phyloP scores from a whole-genome alignment of 176 grass and related monocot species.

The Bolboschoenus planiculmis region DNA sequence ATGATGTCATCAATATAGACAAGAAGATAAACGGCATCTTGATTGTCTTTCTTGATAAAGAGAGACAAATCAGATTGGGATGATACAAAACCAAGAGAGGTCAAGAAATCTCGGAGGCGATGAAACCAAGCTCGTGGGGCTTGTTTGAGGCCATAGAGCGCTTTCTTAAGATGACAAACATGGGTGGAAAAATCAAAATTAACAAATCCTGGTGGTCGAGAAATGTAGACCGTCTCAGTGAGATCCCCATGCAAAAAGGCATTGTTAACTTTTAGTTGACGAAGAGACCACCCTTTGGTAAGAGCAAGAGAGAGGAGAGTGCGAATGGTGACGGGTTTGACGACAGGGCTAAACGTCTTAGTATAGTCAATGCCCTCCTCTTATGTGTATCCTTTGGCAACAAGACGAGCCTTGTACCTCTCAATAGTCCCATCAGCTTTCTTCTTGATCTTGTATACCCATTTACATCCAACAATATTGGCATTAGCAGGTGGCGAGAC shows the following conservation, averaged over 20 bases:
- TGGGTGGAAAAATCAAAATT: too few species aligned
- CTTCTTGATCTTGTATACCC: neutral
- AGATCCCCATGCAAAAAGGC: constrained; percentile 4
- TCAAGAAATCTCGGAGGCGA: too few species aligned
- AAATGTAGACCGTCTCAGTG: too few species aligned
- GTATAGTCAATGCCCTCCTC: neutral
- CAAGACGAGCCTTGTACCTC: neutral
- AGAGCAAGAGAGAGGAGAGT: neutral
- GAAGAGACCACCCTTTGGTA: neutral
- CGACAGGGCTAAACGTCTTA: neutral
- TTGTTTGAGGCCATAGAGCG: too few species aligned
- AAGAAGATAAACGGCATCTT: neutral
- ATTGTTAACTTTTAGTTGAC: neutral
- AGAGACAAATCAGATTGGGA: too few species aligned
- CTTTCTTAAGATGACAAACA: too few species aligned
- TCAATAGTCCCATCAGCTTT: neutral
- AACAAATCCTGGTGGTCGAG: too few species aligned
- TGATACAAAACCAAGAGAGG: too few species aligned
- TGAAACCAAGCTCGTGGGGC: too few species aligned
- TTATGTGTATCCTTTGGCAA: neutral
- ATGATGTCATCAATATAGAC: neutral
- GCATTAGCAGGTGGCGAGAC: neutral
- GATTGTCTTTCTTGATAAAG: too few species aligned
- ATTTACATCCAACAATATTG: neutral
- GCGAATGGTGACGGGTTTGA: neutral